Evolutionary conservation across 2,329 filamentous ascomycete genomes (phyloP), one percentile per base, ranked within the genome.

Genomic region (Colletotrichum gigasporum): DNA sequence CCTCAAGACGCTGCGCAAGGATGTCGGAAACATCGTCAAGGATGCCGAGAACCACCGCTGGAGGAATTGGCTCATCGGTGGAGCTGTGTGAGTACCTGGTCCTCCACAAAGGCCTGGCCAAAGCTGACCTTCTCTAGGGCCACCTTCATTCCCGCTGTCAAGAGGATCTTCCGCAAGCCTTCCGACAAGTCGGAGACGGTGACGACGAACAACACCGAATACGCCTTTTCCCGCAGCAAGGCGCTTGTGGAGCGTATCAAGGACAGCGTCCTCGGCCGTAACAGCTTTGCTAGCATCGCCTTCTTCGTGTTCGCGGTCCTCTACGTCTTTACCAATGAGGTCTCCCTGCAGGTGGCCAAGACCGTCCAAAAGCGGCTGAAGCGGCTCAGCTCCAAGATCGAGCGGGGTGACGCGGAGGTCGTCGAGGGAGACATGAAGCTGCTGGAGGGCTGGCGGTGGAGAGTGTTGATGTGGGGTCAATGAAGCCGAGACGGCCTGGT

Each of bases 301-400:
- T 82, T 85, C 67, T 82, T 88, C 30, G 83, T 88, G 3, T 83
- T 87, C 66, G 82, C 84, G 2, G 82, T 86, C 18, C 74, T 88
- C 37, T 87, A 86, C 71, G 80, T 88, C 11, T 88, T 88, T 66
- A 81, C 83, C 69, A 87, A 85, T 70, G 86, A 88, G 72, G 85
- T 88, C 18, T 79, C 83, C 54, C 71, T 88, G 47, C 80, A 85
- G 4, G 84, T 87, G 3, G 84, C 83, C 10, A 79, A 78, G 69
- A 87, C 85, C 4, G 73, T 86, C 16, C 77, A 79, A 28, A 83
- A 82, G 71, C 75, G 85, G 26, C 70, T 87, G 48, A 83, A 80
- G 74, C 78, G 78, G 47, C 77, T 88, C 7, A 74, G 76, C 26
- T 71, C 75, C 22, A 81, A 82, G 69, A 75, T 87, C 14, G 82